Base-by-base conservation (phyloP, 805 yeast genomes). In the Saccharomycopsis javanensis region DNA sequence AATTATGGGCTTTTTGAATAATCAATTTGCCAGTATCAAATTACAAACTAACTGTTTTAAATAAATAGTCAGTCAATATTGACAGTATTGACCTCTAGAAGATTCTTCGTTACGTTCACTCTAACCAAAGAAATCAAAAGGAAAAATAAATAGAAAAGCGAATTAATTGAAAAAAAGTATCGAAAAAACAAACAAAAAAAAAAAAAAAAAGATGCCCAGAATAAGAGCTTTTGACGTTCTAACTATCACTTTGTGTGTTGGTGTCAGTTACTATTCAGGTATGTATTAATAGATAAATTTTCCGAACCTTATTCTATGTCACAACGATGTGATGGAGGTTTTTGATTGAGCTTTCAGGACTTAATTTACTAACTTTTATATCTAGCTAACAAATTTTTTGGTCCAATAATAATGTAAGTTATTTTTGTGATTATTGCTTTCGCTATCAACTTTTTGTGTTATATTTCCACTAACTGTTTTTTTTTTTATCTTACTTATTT, bases 391-490 rank as follows among this genome's bases (percentile, higher is more conserved):
- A 80, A 77, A 65, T 86, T 86, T 69, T 86, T 88, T 73, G 83
- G 83, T 63, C 95, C 95, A 1, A 67, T 86, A 16, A 78, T 86
- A 2, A 77, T 86, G 83, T 79, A 73, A 65, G 84, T 78, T 53
- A 25, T 18, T 16, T 13, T 25, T 16, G 16, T 18, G 18, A 28
- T 16, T 37, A 31, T 31, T 15, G 25, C 3, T 54, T 8, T n/a
- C 20, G 2, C 13, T 13, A 13, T n/a, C 20, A 16, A 18, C 30
- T 20, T 18, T 25, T 4, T 48, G 18, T 11, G 10, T 13, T 48
- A 5, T n/a, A 23, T 3, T 20, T 4, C 2, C 27, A 31, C 42
- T 51, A 51, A 34, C 27, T 6, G 25, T 11, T 18, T 11, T 37
- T 13, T 35, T 35, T 42, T 20, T 45, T 15, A 13, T 37, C 4